Percentiles rank a stretch among this genome's conserved stretches.
Evolutionary conservation across 345 rosid genomes (phyloP).

Genomic region (Hibiscus syriacus): DNA sequence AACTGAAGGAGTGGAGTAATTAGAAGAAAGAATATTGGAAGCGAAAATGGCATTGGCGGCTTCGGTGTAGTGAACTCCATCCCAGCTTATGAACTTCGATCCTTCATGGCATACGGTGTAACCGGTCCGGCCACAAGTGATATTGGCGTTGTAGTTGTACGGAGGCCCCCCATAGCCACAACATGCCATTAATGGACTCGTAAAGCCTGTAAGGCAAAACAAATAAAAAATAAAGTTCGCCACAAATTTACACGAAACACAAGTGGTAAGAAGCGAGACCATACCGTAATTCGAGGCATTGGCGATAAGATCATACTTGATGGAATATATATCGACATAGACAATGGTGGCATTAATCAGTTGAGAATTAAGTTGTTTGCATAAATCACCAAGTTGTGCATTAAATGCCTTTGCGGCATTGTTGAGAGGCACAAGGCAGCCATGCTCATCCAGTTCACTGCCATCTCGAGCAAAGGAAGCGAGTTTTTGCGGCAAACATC

Average conservation of each 20-base stretch:
- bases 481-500: slow-evolving; percentile 52
- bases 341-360: slow-evolving; percentile 39
- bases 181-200: slow-evolving; percentile 42
- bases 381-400: slow-evolving; percentile 32
- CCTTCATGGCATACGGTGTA: slow-evolving; percentile 35
- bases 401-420: slow-evolving; percentile 47
- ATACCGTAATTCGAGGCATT: slow-evolving; percentile 36
- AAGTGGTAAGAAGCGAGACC: slow-evolving; percentile 17
- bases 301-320: slow-evolving; percentile 44
- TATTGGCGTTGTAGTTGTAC: slow-evolving; percentile 33
- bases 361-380: slow-evolving; percentile 37
- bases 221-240: too few species aligned
- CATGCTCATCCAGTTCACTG: slow-evolving; percentile 38
- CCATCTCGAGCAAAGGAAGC: slow-evolving; percentile 24
- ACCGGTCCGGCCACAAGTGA: slow-evolving; percentile 36
- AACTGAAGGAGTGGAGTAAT: slow-evolving; percentile 42
- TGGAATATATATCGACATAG: slow-evolving; percentile 27
- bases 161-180: slow-evolving; percentile 55
- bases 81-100: slow-evolving; percentile 44
- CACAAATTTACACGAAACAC: slow-evolving; percentile 3
- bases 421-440: slow-evolving; percentile 50
- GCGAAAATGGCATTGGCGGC: slow-evolving; percentile 50
- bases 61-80: slow-evolving; percentile 62
- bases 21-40: slow-evolving; percentile 31
- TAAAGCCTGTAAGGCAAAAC: slow-evolving; percentile 33